Percentiles rank a stretch among this genome's conserved stretches.
phyloP scores from a whole-genome alignment of 2,329 filamentous ascomycete genomes.

The Beauveria sp. region DNA sequence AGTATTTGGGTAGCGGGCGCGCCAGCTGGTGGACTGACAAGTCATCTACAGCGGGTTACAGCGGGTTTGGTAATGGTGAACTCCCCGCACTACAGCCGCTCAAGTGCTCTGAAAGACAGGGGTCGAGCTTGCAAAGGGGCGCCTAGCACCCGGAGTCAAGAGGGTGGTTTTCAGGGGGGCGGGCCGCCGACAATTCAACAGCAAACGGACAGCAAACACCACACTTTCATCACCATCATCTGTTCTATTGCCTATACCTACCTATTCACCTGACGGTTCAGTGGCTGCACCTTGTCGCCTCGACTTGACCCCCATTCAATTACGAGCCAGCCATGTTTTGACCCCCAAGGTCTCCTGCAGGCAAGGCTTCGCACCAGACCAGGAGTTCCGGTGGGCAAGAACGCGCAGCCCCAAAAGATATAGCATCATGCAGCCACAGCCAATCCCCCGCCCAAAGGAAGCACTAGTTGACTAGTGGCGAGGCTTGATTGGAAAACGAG shows the following conservation, averaged over 20 bases:
- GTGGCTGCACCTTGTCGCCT: not conserved
- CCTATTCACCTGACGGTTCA: too few relatives aligned
- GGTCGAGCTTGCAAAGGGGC: too few relatives aligned
- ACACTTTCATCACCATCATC: too few relatives aligned
- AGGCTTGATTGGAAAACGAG: not conserved
- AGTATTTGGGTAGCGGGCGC: too few relatives aligned
- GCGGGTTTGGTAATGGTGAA: not conserved
- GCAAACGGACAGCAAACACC: too few relatives aligned
- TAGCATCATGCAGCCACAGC: too few relatives aligned
- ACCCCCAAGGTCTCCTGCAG: not conserved
- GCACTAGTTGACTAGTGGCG: not conserved
- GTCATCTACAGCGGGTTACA: not conserved
- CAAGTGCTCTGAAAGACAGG: not conserved
- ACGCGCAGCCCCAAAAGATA: too few relatives aligned
- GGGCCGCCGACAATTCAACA: not conserved
- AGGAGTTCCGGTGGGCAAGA: not conserved
- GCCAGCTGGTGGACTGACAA: too few relatives aligned
- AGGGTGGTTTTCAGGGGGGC: too few relatives aligned
- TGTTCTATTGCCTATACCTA: too few relatives aligned
- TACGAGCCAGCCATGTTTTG: not conserved
- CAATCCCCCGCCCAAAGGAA: too few relatives aligned
- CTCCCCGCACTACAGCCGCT: not conserved
- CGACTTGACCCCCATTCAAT: not conserved
- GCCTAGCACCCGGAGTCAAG: too few relatives aligned
- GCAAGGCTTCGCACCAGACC: not conserved